A percentile compares a stretch with the other conserved stretches of the same genome.
Conservation (phyloP, 139 green algal species). For the Diplosphaera chodatii region DNA sequence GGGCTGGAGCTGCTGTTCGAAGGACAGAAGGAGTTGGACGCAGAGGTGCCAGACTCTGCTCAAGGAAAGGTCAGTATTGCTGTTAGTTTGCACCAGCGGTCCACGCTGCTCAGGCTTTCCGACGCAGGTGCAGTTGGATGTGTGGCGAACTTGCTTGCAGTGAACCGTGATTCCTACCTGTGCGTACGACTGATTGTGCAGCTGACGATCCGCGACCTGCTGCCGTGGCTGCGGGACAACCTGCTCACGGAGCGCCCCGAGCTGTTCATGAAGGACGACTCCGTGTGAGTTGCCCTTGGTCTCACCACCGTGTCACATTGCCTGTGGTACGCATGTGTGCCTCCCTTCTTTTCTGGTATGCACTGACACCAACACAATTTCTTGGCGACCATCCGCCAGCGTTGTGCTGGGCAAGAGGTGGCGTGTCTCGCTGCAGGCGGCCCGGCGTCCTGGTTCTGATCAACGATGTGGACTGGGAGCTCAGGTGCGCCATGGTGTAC, state of each 20-base stretch:
- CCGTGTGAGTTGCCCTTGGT: constrained; percentile 49
- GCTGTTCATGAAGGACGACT: constrained; percentile 81
- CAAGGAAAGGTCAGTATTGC: constrained; percentile 3
- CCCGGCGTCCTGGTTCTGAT: constrained; percentile 90
- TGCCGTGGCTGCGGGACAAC: constrained; percentile 64
- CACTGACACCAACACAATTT: no score
- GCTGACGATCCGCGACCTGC: constrained; percentile 51
- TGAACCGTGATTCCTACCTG: no score
- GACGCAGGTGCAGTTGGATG: no score
- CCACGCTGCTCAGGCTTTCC: no score
- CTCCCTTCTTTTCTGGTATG: no score
- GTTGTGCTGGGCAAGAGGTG: no score
- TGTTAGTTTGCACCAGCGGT: no score
- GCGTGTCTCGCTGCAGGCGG: constrained; percentile 44
- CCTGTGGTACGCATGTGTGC: no score
- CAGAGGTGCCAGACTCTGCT: constrained; percentile 39
- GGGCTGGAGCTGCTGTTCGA: constrained; percentile 79
- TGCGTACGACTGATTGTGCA: no score
- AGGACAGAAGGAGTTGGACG: constrained; percentile 50
- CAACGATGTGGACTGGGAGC: constrained; percentile 93
- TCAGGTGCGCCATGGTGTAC: constrained; percentile 58
- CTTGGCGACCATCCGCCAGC: no score
- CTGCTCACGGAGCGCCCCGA: constrained; percentile 75
- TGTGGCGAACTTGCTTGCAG: no score
- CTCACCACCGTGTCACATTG: no score